These are phyloP conservation scores for Tylopilus rubrobrunneus DNA, from an alignment of 768 basidiomycete genomes.

Conservation along the genomic window DNA sequence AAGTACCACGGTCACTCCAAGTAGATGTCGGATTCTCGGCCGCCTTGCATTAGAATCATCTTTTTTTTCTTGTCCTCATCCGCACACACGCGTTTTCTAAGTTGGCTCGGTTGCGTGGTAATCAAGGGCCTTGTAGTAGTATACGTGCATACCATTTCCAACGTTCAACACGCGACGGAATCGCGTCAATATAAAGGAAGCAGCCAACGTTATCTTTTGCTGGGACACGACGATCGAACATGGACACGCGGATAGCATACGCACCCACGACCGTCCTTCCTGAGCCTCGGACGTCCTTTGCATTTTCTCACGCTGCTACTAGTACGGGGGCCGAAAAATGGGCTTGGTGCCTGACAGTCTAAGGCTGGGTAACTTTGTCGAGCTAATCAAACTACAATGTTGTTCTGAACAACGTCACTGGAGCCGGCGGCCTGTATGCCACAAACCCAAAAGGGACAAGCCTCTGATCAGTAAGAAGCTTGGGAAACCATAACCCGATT, in stretches of 20 bases:
- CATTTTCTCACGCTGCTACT: no score
- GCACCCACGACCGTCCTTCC: background rate
- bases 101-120: background rate
- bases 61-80: background rate
- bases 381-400: no score
- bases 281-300: no score
- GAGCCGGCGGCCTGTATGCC: no score
- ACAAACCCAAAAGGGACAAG: no score
- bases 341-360: background rate
- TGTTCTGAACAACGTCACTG: no score
- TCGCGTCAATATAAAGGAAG: background rate
- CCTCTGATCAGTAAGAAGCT: no score
- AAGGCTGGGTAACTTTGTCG: background rate
- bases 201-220: no score
- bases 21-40: conserved; percentile 7
- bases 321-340: no score
- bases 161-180: background rate
- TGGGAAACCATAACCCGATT: no score
- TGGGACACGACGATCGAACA: background rate
- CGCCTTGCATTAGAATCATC: background rate
- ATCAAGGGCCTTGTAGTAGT: background rate
- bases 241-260: background rate
- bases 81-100: background rate
- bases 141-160: background rate
- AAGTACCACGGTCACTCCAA: conserved; percentile 27